A percentile compares a stretch with the other conserved stretches of the same genome.
These are phyloP conservation scores for Conidiobolus incongruus DNA, from an alignment of 371 early-diverging fungal genomes.

Conservation along the genomic window DNA sequence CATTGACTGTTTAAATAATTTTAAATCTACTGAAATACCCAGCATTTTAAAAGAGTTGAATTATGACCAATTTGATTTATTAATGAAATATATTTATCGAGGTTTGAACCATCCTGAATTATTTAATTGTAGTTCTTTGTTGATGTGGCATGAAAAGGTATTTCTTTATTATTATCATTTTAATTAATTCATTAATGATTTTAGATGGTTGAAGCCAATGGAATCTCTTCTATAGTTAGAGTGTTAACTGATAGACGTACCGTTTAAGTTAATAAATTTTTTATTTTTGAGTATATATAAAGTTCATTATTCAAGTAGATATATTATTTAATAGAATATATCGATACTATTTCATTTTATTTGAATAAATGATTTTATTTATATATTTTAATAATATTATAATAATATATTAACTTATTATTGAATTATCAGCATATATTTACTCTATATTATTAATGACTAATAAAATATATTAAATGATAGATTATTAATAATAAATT, in stretches of 20 bases:
- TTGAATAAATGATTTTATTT: too few relatives aligned
- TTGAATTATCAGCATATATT: too few relatives aligned
- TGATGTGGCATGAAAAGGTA: constrained; percentile 88
- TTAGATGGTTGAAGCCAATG: constrained; percentile 60
- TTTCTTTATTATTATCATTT: background rate
- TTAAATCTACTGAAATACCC: constrained; percentile 40
- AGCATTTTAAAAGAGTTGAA: constrained; percentile 28
- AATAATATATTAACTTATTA: too few relatives aligned
- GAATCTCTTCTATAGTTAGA: constrained; percentile 68
- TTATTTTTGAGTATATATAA: too few relatives aligned
- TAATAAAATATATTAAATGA: too few relatives aligned
- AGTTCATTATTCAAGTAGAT: too few relatives aligned
- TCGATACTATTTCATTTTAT: too few relatives aligned
- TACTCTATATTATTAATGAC: too few relatives aligned
- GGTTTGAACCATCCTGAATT: constrained; percentile 71
- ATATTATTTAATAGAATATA: too few relatives aligned
- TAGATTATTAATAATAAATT: too few relatives aligned
- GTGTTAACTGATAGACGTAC: constrained; percentile 70
- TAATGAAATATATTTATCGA: constrained; percentile 81
- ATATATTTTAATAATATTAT: too few relatives aligned
- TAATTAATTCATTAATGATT: background rate
- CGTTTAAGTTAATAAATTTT: too few relatives aligned
- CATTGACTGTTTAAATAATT: constrained; percentile 49
- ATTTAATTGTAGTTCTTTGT: constrained; percentile 51
- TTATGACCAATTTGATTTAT: constrained; percentile 37